Percentiles rank a stretch among this genome's conserved stretches.
Evolutionary conservation across 331 rosid species (phyloP).

Genomic region (Malus hybrid): DNA sequence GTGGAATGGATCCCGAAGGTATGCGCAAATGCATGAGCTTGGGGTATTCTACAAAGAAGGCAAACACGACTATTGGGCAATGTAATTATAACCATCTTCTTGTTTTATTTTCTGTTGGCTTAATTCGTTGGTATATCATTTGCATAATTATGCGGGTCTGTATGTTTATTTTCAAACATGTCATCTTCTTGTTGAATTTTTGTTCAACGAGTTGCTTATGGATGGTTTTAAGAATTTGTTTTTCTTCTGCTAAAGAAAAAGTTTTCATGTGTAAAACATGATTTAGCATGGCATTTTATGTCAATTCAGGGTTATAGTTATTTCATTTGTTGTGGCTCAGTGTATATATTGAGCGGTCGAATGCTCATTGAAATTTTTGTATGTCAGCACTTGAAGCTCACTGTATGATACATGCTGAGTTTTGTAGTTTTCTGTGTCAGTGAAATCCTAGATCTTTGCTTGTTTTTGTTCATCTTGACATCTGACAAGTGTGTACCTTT

Average conservation of each 20-base stretch:
- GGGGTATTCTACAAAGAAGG: slow-evolving; percentile 93
- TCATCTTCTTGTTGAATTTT: neutral
- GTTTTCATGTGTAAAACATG: neutral
- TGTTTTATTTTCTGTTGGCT: slow-evolving; percentile 6
- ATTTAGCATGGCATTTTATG: neutral
- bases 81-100: slow-evolving; percentile 36
- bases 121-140: neutral
- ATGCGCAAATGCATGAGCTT: slow-evolving; percentile 94
- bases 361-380: neutral
- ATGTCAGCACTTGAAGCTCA: neutral
- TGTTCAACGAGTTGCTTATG: neutral
- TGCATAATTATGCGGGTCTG: neutral
- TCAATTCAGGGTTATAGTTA: neutral
- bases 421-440: neutral
- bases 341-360: neutral
- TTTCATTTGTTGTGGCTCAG: neutral
- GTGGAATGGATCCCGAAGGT: slow-evolving; percentile 78
- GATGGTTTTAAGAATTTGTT: neutral
- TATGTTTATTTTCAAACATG: neutral
- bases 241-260: neutral
- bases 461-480: neutral
- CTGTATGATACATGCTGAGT: neutral
- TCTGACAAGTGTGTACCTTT: slow-evolving; percentile 2
- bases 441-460: neutral
- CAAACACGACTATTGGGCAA: slow-evolving; percentile 89